Evolutionary conservation across 148 eudicot genomes (phyloP).

Genomic region (Amaranthus cruentus): DNA sequence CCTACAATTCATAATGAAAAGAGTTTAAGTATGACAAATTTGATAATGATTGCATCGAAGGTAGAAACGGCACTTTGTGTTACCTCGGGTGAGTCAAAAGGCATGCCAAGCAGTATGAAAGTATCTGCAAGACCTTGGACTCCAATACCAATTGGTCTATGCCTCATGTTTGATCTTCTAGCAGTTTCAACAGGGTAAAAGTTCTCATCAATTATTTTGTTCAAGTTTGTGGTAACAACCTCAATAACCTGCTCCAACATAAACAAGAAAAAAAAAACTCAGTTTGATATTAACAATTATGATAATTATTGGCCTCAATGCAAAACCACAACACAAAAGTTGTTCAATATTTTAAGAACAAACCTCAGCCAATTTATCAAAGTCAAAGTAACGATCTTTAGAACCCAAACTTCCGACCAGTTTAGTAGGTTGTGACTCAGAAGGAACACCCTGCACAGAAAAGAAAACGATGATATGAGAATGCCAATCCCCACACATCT

Average conservation of each 20-base stretch:
- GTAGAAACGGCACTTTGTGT: background rate
- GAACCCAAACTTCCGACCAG: constrained; percentile 86
- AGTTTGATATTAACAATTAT: background rate
- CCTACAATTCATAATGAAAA: constrained; percentile 37
- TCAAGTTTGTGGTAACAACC: constrained; percentile 67
- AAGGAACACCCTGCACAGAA: constrained; percentile 54
- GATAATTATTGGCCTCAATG: too few species aligned
- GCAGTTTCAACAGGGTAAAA: constrained; percentile 97
- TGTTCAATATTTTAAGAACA: constrained; percentile 1
- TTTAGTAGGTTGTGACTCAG: constrained; percentile 90
- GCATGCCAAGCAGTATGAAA: constrained; percentile 92
- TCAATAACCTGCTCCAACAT: constrained; percentile 53
- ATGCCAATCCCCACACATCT: background rate
- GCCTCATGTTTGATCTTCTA: constrained; percentile 73
- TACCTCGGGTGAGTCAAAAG: constrained; percentile 96
- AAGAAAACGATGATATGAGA: background rate
- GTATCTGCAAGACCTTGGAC: constrained; percentile 97
- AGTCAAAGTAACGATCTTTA: constrained; percentile 77
- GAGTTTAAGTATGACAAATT: background rate
- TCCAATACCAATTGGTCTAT: constrained; percentile 93
- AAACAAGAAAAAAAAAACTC: background rate
- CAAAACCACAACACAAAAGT: background rate
- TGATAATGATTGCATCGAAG: background rate
- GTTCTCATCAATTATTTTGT: constrained; percentile 87
- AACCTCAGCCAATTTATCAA: constrained; percentile 93